Evolutionary conservation across 306 rosid species (phyloP).

Genomic region (Carpinus viminea): DNA sequence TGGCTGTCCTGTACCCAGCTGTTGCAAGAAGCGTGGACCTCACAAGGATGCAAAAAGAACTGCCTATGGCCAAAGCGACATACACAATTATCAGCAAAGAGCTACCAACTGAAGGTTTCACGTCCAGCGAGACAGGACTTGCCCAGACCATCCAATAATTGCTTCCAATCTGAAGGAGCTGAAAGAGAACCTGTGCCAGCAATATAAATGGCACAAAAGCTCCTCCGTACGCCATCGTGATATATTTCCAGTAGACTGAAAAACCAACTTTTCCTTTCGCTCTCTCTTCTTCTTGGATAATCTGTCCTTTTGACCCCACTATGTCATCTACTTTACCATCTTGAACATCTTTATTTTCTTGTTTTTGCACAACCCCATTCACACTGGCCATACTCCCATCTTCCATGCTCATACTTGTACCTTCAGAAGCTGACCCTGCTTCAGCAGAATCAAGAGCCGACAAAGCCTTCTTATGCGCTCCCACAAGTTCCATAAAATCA

Average conservation of each 20-base stretch:
- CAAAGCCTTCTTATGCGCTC: conserved; percentile 75
- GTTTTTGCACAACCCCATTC: conserved; percentile 25
- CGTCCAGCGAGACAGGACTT: conserved; percentile 64
- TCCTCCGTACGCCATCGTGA: conserved; percentile 75
- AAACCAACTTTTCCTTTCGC: conserved; percentile 80
- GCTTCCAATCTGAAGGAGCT: conserved; percentile 82
- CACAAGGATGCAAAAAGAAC: conserved; percentile 56
- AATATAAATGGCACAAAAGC: conserved; percentile 77
- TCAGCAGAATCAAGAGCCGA: conserved; percentile 48
- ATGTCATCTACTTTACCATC: conserved; percentile 41
- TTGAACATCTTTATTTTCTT: conserved; percentile 30
- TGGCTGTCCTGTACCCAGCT: conserved; percentile 71
- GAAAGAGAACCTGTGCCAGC: conserved; percentile 65
- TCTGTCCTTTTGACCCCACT: conserved; percentile 53
- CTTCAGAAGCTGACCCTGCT: conserved; percentile 27
- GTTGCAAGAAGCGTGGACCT: conserved; percentile 51
- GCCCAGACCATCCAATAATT: conserved; percentile 98
- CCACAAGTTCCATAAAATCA: conserved; percentile 79
- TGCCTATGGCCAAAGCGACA: conserved; percentile 68
- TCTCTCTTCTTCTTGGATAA: conserved; percentile 93
- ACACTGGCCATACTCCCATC: conserved; percentile 19
- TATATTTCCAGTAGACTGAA: conserved; percentile 70
- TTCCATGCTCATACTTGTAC: conserved; percentile 19
- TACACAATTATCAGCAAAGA: conserved; percentile 56
- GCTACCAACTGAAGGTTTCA: conserved; percentile 45